Evolutionary conservation across 1,139 yeast species (phyloP).

Genomic region (Kazachstania sp.): DNA sequence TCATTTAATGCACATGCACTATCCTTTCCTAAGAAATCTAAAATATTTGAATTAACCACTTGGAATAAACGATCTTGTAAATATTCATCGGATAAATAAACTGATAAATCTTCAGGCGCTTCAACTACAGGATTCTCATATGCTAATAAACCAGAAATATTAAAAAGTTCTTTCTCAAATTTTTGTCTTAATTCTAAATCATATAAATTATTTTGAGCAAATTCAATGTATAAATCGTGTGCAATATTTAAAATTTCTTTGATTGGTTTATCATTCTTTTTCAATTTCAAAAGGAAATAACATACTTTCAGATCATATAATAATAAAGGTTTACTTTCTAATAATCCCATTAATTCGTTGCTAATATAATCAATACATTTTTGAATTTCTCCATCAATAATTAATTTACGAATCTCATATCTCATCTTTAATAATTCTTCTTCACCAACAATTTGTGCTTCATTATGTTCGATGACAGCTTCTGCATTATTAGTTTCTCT

Average conservation of each 20-base stretch:
- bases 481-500: constrained; percentile 9
- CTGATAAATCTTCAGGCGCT: constrained; percentile 24
- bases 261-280: constrained; percentile 29
- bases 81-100: constrained; percentile 22
- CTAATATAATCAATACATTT: constrained; percentile 38
- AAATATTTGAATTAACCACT: constrained; percentile 20
- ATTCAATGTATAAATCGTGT: constrained; percentile 37
- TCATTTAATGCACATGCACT: constrained; percentile 26
- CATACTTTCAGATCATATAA: constrained; percentile 47
- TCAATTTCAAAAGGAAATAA: constrained; percentile 37
- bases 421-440: constrained; percentile 42
- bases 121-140: constrained; percentile 39
- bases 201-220: constrained; percentile 27
- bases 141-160: constrained; percentile 44
- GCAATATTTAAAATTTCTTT: constrained; percentile 40
- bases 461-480: constrained; percentile 23
- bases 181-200: constrained; percentile 16
- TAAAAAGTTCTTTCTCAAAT: constrained; percentile 33
- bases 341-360: constrained; percentile 39
- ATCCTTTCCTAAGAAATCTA: constrained; percentile 21
- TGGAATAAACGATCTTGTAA: constrained; percentile 28
- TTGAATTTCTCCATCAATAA: constrained; percentile 41
- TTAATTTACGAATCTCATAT: constrained; percentile 43
- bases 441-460: constrained; percentile 26
- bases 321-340: constrained; percentile 37